phyloP scores from a whole-genome alignment of 2,329 filamentous ascomycete species.

The Verticillium longisporum region DNA sequence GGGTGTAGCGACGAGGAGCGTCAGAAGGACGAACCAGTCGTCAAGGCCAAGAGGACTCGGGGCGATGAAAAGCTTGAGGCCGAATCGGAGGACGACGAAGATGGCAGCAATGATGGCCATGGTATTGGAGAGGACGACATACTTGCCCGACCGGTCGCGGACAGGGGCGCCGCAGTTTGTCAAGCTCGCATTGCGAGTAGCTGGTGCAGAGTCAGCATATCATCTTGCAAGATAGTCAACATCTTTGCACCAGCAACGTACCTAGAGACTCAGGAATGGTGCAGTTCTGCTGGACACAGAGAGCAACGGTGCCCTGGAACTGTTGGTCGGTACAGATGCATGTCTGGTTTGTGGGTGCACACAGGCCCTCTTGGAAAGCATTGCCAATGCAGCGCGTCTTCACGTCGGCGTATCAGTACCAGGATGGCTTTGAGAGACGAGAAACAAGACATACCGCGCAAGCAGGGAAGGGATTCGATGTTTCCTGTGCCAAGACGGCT shows the following conservation, averaged over 20 bases:
- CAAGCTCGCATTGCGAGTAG: constrained; percentile 16
- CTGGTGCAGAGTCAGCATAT: constrained; percentile 2
- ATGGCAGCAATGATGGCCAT: constrained; percentile 26
- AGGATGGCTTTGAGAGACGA: not conserved
- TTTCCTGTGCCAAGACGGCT: not conserved
- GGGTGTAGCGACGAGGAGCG: constrained; percentile 18
- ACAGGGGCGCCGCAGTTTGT: constrained; percentile 16
- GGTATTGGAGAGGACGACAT: constrained; percentile 21
- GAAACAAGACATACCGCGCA: not conserved
- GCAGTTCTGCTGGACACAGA: constrained; percentile 14
- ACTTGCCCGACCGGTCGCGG: constrained; percentile 21
- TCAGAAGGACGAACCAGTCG: constrained; percentile 25
- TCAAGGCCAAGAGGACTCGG: constrained; percentile 25
- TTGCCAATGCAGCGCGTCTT: constrained; percentile 8
- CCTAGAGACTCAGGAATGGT: constrained; percentile 13
- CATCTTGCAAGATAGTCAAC: not conserved
- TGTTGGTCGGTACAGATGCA: constrained; percentile 15
- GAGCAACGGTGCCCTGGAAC: constrained; percentile 11
- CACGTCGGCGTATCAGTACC: not conserved
- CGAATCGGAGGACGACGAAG: constrained; percentile 29
- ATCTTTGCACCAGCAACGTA: constrained; percentile 1
- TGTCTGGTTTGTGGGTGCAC: constrained; percentile 12
- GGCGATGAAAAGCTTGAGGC: constrained; percentile 21
- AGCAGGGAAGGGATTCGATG: not conserved
- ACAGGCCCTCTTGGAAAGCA: constrained; percentile 9